Percentiles rank a stretch among this genome's conserved stretches.
These are phyloP conservation scores for Trichophyton benhamiae DNA, from an alignment of 2,329 filamentous ascomycete species.

Conservation along the genomic window DNA sequence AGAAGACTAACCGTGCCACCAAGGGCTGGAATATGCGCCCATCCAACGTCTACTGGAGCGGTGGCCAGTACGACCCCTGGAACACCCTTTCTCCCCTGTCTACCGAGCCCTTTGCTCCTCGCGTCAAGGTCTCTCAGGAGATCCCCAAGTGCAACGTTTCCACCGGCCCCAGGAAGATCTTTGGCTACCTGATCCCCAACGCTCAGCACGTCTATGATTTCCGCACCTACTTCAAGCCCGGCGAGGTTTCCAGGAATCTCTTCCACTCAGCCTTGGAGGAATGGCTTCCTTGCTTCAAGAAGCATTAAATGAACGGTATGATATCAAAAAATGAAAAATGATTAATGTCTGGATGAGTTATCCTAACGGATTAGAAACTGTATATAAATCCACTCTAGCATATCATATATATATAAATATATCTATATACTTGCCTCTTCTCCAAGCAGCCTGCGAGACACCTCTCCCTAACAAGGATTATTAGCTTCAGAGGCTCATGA, in stretches of 20 bases:
- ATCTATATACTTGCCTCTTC: no score
- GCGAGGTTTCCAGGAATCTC: conserved; percentile 23
- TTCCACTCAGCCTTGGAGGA: conserved; percentile 33
- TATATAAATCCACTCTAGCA: neutral
- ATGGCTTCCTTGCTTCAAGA: conserved; percentile 37
- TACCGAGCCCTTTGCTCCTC: conserved; percentile 30
- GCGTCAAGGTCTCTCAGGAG: conserved; percentile 26
- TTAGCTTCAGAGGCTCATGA: no score
- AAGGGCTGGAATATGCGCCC: conserved; percentile 43
- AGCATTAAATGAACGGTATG: neutral
- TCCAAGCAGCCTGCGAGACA: no score
- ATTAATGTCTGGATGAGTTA: neutral
- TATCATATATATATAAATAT: neutral
- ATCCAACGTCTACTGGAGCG: conserved; percentile 40
- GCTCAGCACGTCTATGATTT: conserved; percentile 42
- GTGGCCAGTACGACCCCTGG: conserved; percentile 43
- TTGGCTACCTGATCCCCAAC: conserved; percentile 37
- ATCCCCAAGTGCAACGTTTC: conserved; percentile 34
- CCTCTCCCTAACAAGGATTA: no score
- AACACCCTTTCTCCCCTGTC: conserved; percentile 36
- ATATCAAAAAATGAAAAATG: neutral
- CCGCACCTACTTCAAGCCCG: conserved; percentile 22
- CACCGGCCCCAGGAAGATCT: conserved; percentile 29
- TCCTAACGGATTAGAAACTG: neutral
- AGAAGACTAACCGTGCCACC: conserved; percentile 32